Evolutionary conservation across 2,329 filamentous ascomycete genomes (phyloP).

Genomic region (Chalaropsis ovoidea): DNA sequence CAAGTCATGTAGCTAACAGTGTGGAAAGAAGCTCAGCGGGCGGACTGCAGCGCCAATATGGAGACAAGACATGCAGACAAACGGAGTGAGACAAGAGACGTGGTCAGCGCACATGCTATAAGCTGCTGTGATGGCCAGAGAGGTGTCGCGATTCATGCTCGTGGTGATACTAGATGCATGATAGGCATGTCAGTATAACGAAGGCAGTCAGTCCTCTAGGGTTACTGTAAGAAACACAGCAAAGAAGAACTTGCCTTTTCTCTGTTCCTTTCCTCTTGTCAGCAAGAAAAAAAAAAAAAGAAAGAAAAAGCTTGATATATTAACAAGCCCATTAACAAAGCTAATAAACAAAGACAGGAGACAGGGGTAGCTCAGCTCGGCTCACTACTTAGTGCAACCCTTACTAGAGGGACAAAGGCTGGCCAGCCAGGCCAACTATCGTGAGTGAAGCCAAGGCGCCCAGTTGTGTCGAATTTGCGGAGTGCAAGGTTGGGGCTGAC

Average conservation of each 20-base stretch:
- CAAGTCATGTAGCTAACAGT: neutral
- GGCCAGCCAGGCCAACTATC: neutral
- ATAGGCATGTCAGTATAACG: neutral
- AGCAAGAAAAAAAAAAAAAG: neutral
- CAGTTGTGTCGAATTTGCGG: neutral
- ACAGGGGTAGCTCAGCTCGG: conserved; percentile 11
- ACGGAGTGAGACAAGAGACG: conserved; percentile 4
- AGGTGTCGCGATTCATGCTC: neutral
- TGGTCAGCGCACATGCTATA: neutral
- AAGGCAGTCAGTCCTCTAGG: neutral
- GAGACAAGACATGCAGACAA: conserved; percentile 12
- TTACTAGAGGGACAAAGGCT: neutral
- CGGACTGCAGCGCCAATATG: neutral
- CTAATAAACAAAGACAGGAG: neutral
- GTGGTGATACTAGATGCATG: neutral
- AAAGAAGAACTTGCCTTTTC: neutral
- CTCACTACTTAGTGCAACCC: neutral
- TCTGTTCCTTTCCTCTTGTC: neutral
- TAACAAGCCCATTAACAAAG: too few species aligned
- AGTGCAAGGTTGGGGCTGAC: neutral
- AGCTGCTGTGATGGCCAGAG: neutral
- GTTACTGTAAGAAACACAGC: neutral
- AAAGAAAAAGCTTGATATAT: neutral
- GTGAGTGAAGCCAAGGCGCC: neutral
- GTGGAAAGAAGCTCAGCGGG: conserved; percentile 4